Conservation (phyloP, 2,329 filamentous ascomycete genomes). For the Drechslera avenae region DNA sequence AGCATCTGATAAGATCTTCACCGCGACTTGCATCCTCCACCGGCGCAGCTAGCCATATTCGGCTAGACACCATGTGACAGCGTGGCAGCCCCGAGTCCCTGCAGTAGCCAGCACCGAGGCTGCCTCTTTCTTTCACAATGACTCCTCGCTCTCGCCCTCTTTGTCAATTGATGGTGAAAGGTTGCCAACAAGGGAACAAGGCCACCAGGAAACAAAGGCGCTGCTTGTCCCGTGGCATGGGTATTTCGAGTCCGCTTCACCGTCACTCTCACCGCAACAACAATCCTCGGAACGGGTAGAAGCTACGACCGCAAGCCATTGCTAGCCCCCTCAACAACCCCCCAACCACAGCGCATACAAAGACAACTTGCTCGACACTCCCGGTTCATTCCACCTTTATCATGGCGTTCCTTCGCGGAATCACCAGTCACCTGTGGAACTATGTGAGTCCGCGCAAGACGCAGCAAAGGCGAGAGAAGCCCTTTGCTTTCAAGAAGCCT, state of each 20-base stretch:
- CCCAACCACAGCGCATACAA: background rate
- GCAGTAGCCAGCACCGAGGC: conserved; percentile 10
- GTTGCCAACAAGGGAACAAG: conserved; percentile 3
- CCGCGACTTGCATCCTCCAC: conserved; percentile 3
- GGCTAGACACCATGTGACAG: conserved; percentile 12
- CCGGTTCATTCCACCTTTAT: background rate
- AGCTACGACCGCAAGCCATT: conserved; percentile 1
- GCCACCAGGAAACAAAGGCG: conserved; percentile 19
- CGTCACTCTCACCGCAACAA: conserved; percentile 24
- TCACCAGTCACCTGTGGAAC: conserved; percentile 49
- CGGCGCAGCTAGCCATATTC: background rate
- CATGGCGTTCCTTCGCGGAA: conserved; percentile 41
- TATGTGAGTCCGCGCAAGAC: conserved; percentile 52
- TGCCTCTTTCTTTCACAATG: conserved; percentile 25
- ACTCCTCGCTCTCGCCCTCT: conserved; percentile 19
- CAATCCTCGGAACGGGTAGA: background rate
- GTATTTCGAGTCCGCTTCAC: conserved; percentile 14
- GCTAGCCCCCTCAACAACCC: background rate
- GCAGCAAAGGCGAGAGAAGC: conserved; percentile 42
- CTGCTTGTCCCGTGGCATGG: conserved; percentile 10
- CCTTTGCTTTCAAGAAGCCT: conserved; percentile 48
- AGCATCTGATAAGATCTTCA: conserved; percentile 36
- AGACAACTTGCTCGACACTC: background rate
- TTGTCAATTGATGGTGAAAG: conserved; percentile 14
- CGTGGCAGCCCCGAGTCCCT: conserved; percentile 15